Evolutionary conservation across 1,284 basidiomycete genomes (phyloP).

Genomic region (Puccinia sorghi): DNA sequence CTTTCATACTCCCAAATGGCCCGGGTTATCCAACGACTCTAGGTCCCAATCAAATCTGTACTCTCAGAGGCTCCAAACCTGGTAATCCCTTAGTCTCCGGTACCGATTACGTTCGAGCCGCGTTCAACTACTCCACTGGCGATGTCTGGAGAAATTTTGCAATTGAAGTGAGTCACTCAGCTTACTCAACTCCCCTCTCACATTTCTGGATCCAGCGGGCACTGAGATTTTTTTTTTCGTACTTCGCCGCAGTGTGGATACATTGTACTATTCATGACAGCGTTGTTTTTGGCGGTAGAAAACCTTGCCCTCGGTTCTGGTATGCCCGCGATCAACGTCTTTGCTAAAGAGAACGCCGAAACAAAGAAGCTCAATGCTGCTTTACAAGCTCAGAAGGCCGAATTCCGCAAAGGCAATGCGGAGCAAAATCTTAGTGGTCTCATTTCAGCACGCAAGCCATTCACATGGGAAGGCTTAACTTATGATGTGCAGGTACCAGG

Average conservation of each 20-base stretch:
- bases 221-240: background rate
- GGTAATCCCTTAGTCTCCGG: conserved; percentile 58
- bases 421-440: conserved; percentile 22
- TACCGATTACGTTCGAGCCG: conserved; percentile 63
- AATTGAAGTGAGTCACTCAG: conserved; percentile 22
- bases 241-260: conserved; percentile 2
- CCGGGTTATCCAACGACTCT: conserved; percentile 57
- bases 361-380: conserved; percentile 64
- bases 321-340: conserved; percentile 36
- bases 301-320: conserved; percentile 33
- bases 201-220: too few relatives aligned
- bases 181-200: background rate
- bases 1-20: conserved; percentile 59
- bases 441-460: conserved; percentile 7
- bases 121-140: conserved; percentile 60
- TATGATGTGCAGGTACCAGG: conserved; percentile 61
- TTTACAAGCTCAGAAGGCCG: conserved; percentile 64
- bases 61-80: conserved; percentile 59
- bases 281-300: conserved; percentile 32
- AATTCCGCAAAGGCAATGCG: conserved; percentile 11
- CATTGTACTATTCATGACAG: conserved; percentile 25
- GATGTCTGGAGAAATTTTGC: conserved; percentile 42
- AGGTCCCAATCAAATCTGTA: conserved; percentile 59
- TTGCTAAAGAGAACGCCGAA: conserved; percentile 39
- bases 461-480: conserved; percentile 61